These are phyloP conservation scores for Xerocomus brunneocitrinus DNA, from an alignment of 768 basidiomycete genomes.

Conservation along the genomic window DNA sequence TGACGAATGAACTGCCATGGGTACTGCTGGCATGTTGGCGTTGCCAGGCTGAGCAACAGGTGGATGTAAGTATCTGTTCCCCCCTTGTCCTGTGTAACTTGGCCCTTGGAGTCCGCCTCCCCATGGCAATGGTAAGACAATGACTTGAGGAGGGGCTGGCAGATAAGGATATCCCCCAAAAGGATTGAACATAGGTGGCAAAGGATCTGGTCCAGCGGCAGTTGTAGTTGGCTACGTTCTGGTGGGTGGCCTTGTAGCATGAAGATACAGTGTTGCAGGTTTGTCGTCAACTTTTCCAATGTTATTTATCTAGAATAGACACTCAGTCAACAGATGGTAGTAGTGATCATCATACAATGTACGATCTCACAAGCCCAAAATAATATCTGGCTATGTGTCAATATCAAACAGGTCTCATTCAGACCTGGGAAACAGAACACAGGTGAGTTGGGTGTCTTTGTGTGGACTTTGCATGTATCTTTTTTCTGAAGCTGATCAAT, in stretches of 20 bases:
- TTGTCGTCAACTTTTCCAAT: not conserved
- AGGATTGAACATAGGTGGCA: not conserved
- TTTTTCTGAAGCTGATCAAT: not conserved
- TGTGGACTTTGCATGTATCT: not conserved
- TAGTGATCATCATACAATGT: not conserved
- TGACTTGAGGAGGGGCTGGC: not conserved
- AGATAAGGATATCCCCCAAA: not conserved
- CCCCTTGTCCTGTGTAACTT: not conserved
- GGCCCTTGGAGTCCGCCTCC: not conserved
- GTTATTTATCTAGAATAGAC: not conserved
- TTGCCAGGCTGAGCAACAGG: not conserved
- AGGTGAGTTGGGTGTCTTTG: not conserved
- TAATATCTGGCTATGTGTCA: not conserved
- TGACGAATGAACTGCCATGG: too few relatives aligned
- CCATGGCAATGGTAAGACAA: not conserved
- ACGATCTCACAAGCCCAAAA: not conserved
- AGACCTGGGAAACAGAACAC: not conserved
- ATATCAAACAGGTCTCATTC: not conserved
- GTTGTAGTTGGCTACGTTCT: not conserved
- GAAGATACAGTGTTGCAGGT: not conserved
- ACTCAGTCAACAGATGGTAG: not conserved
- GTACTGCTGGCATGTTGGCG: not conserved
- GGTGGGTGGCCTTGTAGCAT: not conserved
- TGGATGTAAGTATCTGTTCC: too few relatives aligned
- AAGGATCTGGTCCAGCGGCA: not conserved